A percentile compares a stretch with the other conserved stretches of the same genome.
Evolutionary conservation across 1,284 basidiomycete genomes (phyloP).

Genomic region (Ganoderma meredithae): DNA sequence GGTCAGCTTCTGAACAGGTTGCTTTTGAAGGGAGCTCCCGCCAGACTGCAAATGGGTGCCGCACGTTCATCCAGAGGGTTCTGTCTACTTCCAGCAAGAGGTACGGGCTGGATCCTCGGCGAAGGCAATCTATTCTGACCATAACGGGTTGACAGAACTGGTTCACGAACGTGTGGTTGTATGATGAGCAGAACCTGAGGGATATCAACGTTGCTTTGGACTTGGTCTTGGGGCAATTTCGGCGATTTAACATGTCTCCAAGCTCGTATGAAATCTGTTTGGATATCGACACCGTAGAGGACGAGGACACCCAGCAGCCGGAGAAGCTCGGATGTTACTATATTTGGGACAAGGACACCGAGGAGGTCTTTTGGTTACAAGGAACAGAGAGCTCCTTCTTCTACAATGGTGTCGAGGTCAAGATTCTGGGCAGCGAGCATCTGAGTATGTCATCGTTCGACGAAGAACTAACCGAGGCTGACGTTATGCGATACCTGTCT

Average conservation of each 20-base stretch:
- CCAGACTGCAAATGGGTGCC: constrained; percentile 24
- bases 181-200: constrained; percentile 9
- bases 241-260: neutral
- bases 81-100: constrained; percentile 30
- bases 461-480: neutral
- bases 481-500: neutral
- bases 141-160: constrained; percentile 5
- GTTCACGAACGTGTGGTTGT: constrained; percentile 25
- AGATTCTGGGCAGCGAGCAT: constrained; percentile 19
- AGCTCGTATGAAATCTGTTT: constrained; percentile 27
- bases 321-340: constrained; percentile 33
- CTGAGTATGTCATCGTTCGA: constrained; percentile 24
- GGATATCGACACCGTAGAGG: constrained; percentile 16
- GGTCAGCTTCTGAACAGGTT: neutral
- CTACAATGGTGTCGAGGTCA: neutral
- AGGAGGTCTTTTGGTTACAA: constrained; percentile 33
- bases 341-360: constrained; percentile 18
- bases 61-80: constrained; percentile 34
- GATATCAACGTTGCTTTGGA: constrained; percentile 17
- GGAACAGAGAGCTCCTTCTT: constrained; percentile 14
- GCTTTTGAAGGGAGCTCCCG: neutral
- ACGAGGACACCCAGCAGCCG: constrained; percentile 10
- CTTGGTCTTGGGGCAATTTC: constrained; percentile 5
- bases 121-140: neutral
- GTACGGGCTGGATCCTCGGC: neutral